Conservation (phyloP, 1,284 basidiomycete genomes). For the Ceratobasidium sp. region DNA sequence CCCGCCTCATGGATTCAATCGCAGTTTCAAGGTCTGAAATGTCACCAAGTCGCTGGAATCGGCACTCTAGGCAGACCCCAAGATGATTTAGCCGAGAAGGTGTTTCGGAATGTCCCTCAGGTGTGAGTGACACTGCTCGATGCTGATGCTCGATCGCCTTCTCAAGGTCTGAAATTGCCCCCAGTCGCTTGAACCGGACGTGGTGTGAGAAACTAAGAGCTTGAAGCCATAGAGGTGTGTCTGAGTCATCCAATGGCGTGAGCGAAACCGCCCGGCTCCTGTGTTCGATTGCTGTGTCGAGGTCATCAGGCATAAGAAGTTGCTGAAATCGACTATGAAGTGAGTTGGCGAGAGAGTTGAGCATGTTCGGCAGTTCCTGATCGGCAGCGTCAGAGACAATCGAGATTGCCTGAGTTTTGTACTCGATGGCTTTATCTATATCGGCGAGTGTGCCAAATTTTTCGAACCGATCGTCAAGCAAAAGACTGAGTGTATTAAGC, state of each 20-base stretch:
- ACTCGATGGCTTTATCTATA: not conserved
- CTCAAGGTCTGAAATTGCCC: not conserved
- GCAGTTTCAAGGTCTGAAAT: not conserved
- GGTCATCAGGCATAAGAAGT: too few species aligned
- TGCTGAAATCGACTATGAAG: too few species aligned
- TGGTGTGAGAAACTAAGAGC: not conserved
- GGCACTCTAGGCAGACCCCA: not conserved
- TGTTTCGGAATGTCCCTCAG: not conserved
- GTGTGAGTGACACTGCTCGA: not conserved
- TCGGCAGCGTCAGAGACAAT: not conserved
- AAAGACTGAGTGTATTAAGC: not conserved
- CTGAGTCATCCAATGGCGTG: not conserved
- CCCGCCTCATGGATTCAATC: not conserved
- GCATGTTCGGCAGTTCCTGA: too few species aligned
- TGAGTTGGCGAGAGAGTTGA: too few species aligned
- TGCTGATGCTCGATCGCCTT: not conserved
- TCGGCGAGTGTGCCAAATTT: not conserved
- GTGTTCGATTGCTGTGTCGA: too few species aligned
- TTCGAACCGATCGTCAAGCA: not conserved
- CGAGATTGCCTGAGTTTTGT: not conserved
- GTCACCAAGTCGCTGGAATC: conserved; percentile 6
- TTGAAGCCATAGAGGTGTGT: not conserved
- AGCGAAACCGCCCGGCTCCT: too few species aligned
- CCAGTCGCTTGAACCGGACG: not conserved
- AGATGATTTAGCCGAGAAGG: not conserved